Percentiles rank a stretch among this genome's conserved stretches.
These are phyloP conservation scores for Rhazya stricta DNA, from an alignment of 257 asterid genomes.

Conservation along the genomic window DNA sequence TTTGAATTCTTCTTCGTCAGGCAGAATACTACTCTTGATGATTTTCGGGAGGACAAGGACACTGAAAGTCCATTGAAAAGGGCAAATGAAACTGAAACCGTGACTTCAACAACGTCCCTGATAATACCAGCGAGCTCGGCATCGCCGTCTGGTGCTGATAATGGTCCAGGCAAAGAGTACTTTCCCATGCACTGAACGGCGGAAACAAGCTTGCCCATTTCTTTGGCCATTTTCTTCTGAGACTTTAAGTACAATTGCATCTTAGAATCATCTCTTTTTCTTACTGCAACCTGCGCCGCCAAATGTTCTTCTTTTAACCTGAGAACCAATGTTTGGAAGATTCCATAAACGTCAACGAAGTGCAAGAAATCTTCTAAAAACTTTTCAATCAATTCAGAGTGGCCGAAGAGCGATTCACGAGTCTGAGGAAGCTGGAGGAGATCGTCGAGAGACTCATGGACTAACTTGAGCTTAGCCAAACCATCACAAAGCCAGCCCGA, in stretches of 20 bases:
- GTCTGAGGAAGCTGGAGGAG: slow-evolving; percentile 79
- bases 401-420: slow-evolving; percentile 45
- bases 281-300: slow-evolving; percentile 49
- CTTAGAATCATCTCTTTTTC: slow-evolving; percentile 45
- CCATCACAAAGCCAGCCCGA: slow-evolving; percentile 59
- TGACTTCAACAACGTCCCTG: slow-evolving; percentile 49
- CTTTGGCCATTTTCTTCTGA: slow-evolving; percentile 47
- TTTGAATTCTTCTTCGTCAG: slow-evolving; percentile 43
- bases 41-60: slow-evolving; percentile 44
- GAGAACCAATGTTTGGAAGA: slow-evolving; percentile 52
- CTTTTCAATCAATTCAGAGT: slow-evolving; percentile 46
- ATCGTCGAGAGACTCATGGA: slow-evolving; percentile 76
- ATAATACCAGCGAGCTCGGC: slow-evolving; percentile 43
- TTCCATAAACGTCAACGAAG: slow-evolving; percentile 67
- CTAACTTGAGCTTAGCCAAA: slow-evolving; percentile 43
- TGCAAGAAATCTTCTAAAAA: slow-evolving; percentile 62
- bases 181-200: slow-evolving; percentile 29
- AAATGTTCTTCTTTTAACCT: slow-evolving; percentile 57
- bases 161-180: slow-evolving; percentile 10
- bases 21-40: slow-evolving; percentile 32
- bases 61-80: slow-evolving; percentile 49
- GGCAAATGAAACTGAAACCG: slow-evolving; percentile 39
- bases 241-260: slow-evolving; percentile 32
- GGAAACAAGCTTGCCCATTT: slow-evolving; percentile 40
- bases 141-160: slow-evolving; percentile 30